phyloP scores from a whole-genome alignment of 1,284 basidiomycete genomes.

The Marasmius oreades region DNA sequence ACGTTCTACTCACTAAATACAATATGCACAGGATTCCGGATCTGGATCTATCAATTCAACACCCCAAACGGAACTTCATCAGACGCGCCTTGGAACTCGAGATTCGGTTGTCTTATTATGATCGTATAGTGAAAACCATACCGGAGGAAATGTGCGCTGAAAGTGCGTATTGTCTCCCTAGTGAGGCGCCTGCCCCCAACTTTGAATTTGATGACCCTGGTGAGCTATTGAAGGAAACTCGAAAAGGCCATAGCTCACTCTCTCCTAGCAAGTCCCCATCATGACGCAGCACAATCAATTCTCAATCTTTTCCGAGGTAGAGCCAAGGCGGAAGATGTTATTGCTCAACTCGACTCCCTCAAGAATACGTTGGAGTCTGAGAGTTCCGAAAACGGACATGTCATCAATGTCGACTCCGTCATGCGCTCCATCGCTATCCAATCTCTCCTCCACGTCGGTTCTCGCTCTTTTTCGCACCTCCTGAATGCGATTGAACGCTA shows the following conservation, averaged over 20 bases:
- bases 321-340: conserved; percentile 77
- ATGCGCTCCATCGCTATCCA: conserved; percentile 85
- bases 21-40: conserved; percentile 73
- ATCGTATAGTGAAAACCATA: conserved; percentile 87
- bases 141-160: conserved; percentile 76
- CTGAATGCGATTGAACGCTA: conserved; percentile 98
- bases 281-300: conserved; percentile 79
- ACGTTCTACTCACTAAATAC: neutral
- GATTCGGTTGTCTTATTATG: conserved; percentile 90
- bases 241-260: conserved; percentile 6
- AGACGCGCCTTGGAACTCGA: conserved; percentile 89
- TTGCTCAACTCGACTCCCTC: conserved; percentile 71
- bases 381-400: conserved; percentile 44
- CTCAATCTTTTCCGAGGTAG: conserved; percentile 78
- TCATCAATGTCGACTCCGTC: conserved; percentile 57
- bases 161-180: conserved; percentile 63
- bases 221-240: conserved; percentile 28
- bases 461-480: conserved; percentile 96
- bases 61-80: conserved; percentile 88
- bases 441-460: conserved; percentile 86
- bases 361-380: conserved; percentile 63
- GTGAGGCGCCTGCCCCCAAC: conserved; percentile 76
- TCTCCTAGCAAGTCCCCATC: conserved; percentile 65
- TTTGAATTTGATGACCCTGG: conserved; percentile 82
- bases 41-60: conserved; percentile 63